These are phyloP conservation scores for Pleurotus sapidus DNA, from an alignment of 768 basidiomycete species.

Conservation along the genomic window DNA sequence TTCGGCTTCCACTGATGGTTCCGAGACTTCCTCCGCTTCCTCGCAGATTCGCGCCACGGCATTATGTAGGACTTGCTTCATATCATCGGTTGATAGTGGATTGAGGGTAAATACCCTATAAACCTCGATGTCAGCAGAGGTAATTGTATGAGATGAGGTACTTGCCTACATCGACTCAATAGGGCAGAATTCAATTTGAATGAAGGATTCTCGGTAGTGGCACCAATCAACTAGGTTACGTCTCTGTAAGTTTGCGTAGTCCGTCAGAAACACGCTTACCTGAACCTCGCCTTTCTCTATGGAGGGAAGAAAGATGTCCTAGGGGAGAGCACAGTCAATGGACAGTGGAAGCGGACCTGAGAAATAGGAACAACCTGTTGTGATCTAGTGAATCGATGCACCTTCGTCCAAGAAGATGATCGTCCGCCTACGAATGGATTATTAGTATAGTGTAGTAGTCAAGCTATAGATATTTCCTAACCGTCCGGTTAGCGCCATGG, in stretches of 20 bases:
- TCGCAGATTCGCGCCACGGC: conserved; percentile 34
- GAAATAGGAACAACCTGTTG: conserved; percentile 49
- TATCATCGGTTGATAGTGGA: conserved; percentile 61
- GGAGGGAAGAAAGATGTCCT: conserved; percentile 81
- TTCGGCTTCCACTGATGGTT: not conserved
- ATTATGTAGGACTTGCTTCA: conserved; percentile 53
- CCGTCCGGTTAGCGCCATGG: conserved; percentile 65
- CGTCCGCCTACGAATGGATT: conserved; percentile 46
- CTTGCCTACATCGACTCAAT: conserved; percentile 73
- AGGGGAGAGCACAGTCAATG: conserved; percentile 11
- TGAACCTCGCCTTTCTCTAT: conserved; percentile 78
- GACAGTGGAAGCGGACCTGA: not conserved
- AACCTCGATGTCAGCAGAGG: conserved; percentile 16
- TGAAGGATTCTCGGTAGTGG: conserved; percentile 88
- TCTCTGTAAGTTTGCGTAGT: no score
- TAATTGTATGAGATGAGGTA: conserved; percentile 5
- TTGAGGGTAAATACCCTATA: conserved; percentile 72
- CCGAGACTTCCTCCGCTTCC: not conserved
- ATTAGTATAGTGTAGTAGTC: no score
- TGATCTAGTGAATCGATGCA: conserved; percentile 74
- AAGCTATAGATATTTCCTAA: conserved; percentile 16
- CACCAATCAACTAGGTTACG: conserved; percentile 59
- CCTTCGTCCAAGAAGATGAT: conserved; percentile 83
- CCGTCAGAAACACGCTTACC: conserved; percentile 24
- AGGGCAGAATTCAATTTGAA: conserved; percentile 77